Evolutionary conservation across 208 protist genomes (phyloP).

Genomic region (Sergeia podlipaevii): DNA sequence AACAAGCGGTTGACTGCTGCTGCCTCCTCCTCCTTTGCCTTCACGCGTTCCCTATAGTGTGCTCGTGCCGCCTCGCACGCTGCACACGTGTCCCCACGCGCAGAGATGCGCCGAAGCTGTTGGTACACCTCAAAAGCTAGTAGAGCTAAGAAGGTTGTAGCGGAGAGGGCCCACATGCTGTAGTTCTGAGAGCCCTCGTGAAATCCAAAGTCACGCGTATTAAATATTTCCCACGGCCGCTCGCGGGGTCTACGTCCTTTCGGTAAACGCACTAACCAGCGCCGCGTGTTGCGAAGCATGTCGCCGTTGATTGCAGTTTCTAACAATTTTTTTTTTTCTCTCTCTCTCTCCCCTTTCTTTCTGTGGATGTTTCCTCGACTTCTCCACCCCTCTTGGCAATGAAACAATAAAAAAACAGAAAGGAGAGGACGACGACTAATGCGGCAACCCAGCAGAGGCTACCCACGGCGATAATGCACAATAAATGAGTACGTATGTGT

Average conservation of each 20-base stretch:
- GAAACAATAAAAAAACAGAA: too few species aligned
- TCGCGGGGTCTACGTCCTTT: slow-evolving; percentile 78
- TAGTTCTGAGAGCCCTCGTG: slow-evolving; percentile 87
- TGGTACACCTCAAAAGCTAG: slow-evolving; percentile 73
- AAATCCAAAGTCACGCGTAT: slow-evolving; percentile 83
- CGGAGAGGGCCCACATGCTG: slow-evolving; percentile 70
- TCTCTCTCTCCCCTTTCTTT: too few species aligned
- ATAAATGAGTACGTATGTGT: too few species aligned
- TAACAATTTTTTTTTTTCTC: too few species aligned
- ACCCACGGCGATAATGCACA: too few species aligned
- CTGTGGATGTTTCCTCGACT: too few species aligned
- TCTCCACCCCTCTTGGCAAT: too few species aligned
- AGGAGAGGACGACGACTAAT: too few species aligned
- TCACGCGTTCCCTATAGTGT: slow-evolving; percentile 70
- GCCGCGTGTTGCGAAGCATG: slow-evolving; percentile 42
- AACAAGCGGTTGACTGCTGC: too few species aligned
- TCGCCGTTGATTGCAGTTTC: background rate
- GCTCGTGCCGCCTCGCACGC: slow-evolving; percentile 79
- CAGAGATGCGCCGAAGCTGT: slow-evolving; percentile 47
- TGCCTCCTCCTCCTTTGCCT: slow-evolving; percentile 57
- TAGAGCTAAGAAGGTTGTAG: slow-evolving; percentile 23
- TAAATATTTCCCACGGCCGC: slow-evolving; percentile 88
- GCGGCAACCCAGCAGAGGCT: too few species aligned
- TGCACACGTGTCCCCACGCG: slow-evolving; percentile 77
- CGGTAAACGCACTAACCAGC: slow-evolving; percentile 55